Conservation (phyloP, 495 filamentous ascomycete species). For the Letharia columbiana region DNA sequence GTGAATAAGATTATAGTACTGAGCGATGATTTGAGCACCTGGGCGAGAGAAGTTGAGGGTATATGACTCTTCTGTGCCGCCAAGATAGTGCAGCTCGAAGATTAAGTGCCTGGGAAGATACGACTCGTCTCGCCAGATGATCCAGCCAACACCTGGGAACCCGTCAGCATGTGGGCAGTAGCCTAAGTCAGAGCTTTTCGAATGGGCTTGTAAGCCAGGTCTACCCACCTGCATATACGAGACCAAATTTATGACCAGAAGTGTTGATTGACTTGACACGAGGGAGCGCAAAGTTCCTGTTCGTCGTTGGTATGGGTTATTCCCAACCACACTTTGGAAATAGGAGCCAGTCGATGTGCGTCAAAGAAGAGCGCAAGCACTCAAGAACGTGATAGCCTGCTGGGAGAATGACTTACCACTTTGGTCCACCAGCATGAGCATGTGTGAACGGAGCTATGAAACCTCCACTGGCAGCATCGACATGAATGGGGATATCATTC, state of each 20-base stretch:
- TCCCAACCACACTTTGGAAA: not conserved
- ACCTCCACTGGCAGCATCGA: conserved; percentile 64
- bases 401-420: conserved; percentile 39
- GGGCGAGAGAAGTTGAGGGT: conserved; percentile 71
- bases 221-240: conserved; percentile 49
- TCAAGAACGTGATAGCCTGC: not conserved
- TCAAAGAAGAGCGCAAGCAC: not conserved
- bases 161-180: conserved; percentile 35
- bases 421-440: conserved; percentile 48
- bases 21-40: conserved; percentile 60
- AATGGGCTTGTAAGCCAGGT: not conserved
- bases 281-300: conserved; percentile 59
- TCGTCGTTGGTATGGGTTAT: not conserved
- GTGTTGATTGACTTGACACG: conserved; percentile 69
- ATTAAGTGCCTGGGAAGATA: conserved; percentile 62
- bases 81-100: conserved; percentile 68
- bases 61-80: conserved; percentile 64
- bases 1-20: conserved; percentile 72
- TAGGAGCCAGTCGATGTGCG: not conserved
- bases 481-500: conserved; percentile 62
- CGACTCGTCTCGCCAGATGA: conserved; percentile 62
- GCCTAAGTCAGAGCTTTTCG: conserved; percentile 28
- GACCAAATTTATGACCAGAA: conserved; percentile 67
- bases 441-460: conserved; percentile 68
- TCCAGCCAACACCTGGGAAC: conserved; percentile 53